Percentiles rank a stretch among this genome's conserved stretches.
Conservation (phyloP, 208 protist genomes). For the Herpetomonas samuelpessoai region DNA sequence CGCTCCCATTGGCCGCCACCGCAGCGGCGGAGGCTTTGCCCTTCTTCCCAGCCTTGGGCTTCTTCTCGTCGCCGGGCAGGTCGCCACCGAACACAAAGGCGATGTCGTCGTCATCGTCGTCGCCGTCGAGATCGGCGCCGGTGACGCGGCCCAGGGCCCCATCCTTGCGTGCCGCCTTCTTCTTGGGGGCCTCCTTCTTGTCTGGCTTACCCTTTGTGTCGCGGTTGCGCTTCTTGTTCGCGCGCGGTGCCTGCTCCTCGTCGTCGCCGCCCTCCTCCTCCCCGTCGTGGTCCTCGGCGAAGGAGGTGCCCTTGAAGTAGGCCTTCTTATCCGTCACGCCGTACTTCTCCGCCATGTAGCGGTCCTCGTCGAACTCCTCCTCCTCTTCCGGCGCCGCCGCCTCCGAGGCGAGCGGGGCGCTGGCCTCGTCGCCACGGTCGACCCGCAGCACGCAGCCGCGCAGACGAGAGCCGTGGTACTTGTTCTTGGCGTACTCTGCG, state of each 20-base stretch:
- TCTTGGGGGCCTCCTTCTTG: constrained; percentile 6
- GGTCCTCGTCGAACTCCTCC: constrained; percentile 77
- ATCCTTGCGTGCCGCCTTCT: constrained; percentile 13
- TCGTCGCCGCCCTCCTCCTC: constrained; percentile 16
- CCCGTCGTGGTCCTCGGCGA: constrained; percentile 38
- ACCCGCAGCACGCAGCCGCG: constrained; percentile 76
- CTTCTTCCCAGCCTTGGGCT: constrained; percentile 17
- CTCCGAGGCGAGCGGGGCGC: constrained; percentile 54
- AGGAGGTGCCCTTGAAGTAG: constrained; percentile 83
- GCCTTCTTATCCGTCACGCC: constrained; percentile 69
- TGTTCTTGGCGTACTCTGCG: constrained; percentile 77
- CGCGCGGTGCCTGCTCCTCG: constrained; percentile 8
- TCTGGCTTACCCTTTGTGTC: constrained; percentile 18
- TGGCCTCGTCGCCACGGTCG: constrained; percentile 81
- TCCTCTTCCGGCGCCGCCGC: constrained; percentile 19
- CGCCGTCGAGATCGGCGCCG: neutral
- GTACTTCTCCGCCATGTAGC: constrained; percentile 59
- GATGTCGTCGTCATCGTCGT: constrained; percentile 14
- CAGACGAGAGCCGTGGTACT: constrained; percentile 81
- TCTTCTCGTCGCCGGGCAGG: constrained; percentile 7
- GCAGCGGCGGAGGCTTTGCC: neutral
- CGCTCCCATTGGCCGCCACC: constrained; percentile 2
- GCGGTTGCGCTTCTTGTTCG: neutral
- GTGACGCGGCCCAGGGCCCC: neutral
- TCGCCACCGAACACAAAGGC: constrained; percentile 13